These are phyloP conservation scores for Talaromyces wortmannii DNA, from an alignment of 495 filamentous ascomycete species.

Conservation along the genomic window DNA sequence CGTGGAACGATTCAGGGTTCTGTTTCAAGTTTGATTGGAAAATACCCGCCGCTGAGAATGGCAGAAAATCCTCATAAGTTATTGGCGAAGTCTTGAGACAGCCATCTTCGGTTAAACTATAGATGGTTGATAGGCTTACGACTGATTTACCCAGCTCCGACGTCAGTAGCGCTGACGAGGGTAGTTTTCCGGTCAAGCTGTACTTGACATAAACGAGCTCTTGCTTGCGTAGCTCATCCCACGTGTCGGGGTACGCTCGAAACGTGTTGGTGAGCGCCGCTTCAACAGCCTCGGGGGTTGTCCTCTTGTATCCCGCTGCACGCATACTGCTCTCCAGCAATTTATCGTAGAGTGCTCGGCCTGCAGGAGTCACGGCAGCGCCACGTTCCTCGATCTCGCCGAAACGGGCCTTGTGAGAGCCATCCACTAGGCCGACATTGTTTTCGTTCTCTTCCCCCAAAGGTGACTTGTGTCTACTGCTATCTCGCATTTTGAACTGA, in stretches of 20 bases:
- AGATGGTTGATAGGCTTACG: not conserved
- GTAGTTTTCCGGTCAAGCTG: not conserved
- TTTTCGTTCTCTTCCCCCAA: not conserved
- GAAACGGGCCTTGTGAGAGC: constrained; percentile 34
- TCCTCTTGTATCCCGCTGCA: not conserved
- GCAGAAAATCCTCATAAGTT: constrained; percentile 38
- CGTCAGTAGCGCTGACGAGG: not conserved
- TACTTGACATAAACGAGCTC: not conserved
- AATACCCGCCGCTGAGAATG: constrained; percentile 34
- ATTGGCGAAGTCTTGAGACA: constrained; percentile 12
- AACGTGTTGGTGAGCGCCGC: not conserved
- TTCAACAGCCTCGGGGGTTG: not conserved
- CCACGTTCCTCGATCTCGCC: constrained; percentile 39
- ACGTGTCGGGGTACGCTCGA: not conserved
- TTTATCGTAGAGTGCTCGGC: constrained; percentile 29
- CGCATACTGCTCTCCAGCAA: constrained; percentile 14
- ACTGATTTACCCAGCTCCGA: not conserved
- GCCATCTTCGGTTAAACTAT: too few species aligned
- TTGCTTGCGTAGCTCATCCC: not conserved
- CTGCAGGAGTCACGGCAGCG: constrained; percentile 28
- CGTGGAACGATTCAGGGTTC: not conserved
- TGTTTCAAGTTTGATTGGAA: constrained; percentile 30
- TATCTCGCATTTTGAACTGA: constrained; percentile 14
- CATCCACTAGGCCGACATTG: constrained; percentile 9
- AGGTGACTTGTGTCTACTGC: not conserved